Evolutionary conservation across 306 rosid genomes (phyloP).

Genomic region (Carpinus viminea): DNA sequence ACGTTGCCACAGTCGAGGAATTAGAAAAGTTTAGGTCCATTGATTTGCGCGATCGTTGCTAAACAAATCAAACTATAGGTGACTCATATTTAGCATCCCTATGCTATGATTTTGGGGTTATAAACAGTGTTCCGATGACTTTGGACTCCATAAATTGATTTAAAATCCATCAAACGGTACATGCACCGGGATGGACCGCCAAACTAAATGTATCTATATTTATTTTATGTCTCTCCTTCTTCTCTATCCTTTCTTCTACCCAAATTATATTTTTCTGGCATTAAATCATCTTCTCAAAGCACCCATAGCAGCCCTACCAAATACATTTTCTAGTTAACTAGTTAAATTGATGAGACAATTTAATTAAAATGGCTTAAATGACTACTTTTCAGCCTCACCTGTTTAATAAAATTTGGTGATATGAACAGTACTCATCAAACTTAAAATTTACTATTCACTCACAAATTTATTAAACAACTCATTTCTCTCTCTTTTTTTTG

Average conservation of each 20-base stretch:
- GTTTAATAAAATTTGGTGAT: too few species aligned
- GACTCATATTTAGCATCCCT: background rate
- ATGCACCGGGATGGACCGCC: background rate
- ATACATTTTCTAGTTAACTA: too few species aligned
- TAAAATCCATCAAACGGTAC: too few species aligned
- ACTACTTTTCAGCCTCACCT: too few species aligned
- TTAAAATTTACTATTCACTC: too few species aligned
- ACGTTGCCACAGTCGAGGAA: background rate
- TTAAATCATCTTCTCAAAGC: background rate
- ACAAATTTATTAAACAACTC: too few species aligned
- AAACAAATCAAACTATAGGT: background rate
- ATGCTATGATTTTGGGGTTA: slow-evolving; percentile 6
- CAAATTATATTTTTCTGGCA: background rate
- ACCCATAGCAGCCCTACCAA: too few species aligned
- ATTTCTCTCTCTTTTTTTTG: too few species aligned
- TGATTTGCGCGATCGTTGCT: slow-evolving; percentile 15
- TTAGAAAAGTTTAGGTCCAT: slow-evolving; percentile 1
- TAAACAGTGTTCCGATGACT: background rate
- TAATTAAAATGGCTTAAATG: too few species aligned
- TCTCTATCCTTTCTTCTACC: background rate
- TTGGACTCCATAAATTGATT: background rate
- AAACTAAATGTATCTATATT: background rate
- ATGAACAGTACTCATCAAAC: too few species aligned
- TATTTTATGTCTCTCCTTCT: background rate
- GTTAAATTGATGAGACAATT: too few species aligned